Percentiles rank a stretch among this genome's conserved stretches.
Conservation (phyloP, 73 alveolate genomes). For the Loxodes magnus region DNA sequence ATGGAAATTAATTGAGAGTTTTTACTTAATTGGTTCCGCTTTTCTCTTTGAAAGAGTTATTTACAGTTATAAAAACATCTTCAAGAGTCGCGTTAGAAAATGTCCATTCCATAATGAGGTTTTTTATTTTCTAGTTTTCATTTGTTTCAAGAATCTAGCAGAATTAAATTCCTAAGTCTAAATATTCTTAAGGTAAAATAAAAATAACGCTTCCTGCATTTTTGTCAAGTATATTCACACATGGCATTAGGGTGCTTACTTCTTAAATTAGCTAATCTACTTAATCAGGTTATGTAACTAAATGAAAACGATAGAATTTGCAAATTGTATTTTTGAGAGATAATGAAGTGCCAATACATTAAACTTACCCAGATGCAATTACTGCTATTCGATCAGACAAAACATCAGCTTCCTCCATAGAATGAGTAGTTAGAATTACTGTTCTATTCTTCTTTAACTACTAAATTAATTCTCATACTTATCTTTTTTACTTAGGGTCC, state of each 20-base stretch:
- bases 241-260: slow-evolving; percentile 26
- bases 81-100: slow-evolving; percentile 77
- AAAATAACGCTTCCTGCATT: slow-evolving; percentile 63
- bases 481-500: slow-evolving; percentile 77
- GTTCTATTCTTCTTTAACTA: slow-evolving; percentile 61
- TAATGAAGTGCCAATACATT: slow-evolving; percentile 92
- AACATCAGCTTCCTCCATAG: slow-evolving; percentile 98
- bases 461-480: slow-evolving; percentile 67
- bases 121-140: slow-evolving; percentile 7
- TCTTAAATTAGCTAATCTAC: slow-evolving; percentile 20
- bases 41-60: too few relatives aligned
- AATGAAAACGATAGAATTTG: slow-evolving; percentile 62
- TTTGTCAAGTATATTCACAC: slow-evolving; percentile 39
- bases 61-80: slow-evolving; percentile 73
- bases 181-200: slow-evolving; percentile 10
- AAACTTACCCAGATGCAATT: slow-evolving; percentile 80
- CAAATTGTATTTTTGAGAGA: slow-evolving; percentile 76
- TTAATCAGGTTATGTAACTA: slow-evolving; percentile 18
- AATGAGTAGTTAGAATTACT: slow-evolving; percentile 93
- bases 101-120: slow-evolving; percentile 60
- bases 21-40: too few relatives aligned
- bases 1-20: too few relatives aligned
- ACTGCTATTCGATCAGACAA: slow-evolving; percentile 92
- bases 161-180: slow-evolving; percentile 25
- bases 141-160: slow-evolving; percentile 31